Evolutionary conservation across 768 basidiomycete species (phyloP).

Genomic region (Panaeolus cyanescens): DNA sequence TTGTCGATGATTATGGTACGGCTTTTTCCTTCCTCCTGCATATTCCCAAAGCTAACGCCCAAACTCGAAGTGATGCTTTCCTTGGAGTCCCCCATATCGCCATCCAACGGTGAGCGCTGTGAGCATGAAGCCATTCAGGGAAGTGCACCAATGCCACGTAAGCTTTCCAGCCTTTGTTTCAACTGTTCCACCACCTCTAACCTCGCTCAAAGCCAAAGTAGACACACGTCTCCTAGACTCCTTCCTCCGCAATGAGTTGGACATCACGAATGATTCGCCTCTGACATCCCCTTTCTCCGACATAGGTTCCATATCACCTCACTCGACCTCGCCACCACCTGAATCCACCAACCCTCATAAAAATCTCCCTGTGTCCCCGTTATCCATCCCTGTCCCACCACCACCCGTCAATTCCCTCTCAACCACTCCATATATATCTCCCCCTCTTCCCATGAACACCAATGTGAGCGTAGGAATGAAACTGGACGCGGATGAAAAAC

Average conservation of each 20-base stretch:
- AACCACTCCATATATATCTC: background rate
- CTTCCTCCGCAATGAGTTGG: background rate
- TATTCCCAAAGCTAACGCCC: background rate
- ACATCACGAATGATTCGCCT: background rate
- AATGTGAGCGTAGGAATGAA: background rate
- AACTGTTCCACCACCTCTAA: background rate
- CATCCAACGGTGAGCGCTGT: background rate
- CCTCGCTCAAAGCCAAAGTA: background rate
- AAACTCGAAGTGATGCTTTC: background rate
- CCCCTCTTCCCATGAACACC: background rate
- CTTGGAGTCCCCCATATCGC: background rate
- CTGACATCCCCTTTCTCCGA: background rate
- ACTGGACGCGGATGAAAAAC: background rate
- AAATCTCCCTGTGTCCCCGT: background rate
- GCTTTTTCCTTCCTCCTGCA: background rate
- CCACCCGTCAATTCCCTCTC: background rate
- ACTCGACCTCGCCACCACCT: background rate
- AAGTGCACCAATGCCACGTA: background rate
- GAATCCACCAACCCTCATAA: background rate
- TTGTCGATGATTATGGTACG: background rate
- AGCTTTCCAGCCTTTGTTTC: background rate
- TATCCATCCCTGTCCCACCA: background rate
- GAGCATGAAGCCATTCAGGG: background rate
- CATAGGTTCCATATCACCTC: background rate
- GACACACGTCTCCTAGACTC: background rate